Base-by-base conservation (phyloP, 495 filamentous ascomycete species). In the Trichoderma virens region DNA sequence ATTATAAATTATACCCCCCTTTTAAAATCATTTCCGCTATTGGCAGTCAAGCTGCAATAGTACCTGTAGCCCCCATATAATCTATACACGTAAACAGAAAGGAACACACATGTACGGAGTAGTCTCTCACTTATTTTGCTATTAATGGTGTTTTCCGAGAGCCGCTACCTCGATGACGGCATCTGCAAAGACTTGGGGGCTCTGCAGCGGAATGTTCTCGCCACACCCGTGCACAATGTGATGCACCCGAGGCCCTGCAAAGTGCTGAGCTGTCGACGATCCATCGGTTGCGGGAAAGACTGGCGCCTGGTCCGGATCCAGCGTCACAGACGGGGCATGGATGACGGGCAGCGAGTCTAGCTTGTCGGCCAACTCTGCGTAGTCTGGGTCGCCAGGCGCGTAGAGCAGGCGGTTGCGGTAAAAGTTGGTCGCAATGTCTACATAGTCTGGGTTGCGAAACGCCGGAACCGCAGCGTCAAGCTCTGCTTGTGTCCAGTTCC, bases 231-330 rank as follows among this genome's bases (percentile, higher is more conserved):
- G 18, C 2, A 64, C 34, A 25, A 45, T 7, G 34, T 45, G 64
- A 61, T 66, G 64, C 27, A 64, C 65, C 20, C 66, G 31, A 6
- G 64, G 61, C 7, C 68, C 66, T n/a, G 64, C 41, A 54, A 68
- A 70, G 39, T 61, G 65, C 63, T 68, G 62, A 5, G 64, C 66
- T 13, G 60, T 65, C 8, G 68, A 62, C 14, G 28, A 47, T 16
- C 66, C 66, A 31, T 70, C 60, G 13, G 66, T 67, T 11, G 68
- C 60, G 23, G 66, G 41, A 28, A 68, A 67, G 32, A 65, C 66
- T 4, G 65, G 63, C 27, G 62, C 65, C 20, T 67, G 41, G 45
- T 67, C 62, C 20, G 60, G 59, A 28, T 65, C 64, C 34, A 67
- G 66, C 16, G 64, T 67, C 11, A 67, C 61, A 3, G 63, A 61